Evolutionary conservation across 306 rosid genomes (phyloP), one percentile per base, ranked within the genome.

Genomic region (Hippophae gyantsensis): DNA sequence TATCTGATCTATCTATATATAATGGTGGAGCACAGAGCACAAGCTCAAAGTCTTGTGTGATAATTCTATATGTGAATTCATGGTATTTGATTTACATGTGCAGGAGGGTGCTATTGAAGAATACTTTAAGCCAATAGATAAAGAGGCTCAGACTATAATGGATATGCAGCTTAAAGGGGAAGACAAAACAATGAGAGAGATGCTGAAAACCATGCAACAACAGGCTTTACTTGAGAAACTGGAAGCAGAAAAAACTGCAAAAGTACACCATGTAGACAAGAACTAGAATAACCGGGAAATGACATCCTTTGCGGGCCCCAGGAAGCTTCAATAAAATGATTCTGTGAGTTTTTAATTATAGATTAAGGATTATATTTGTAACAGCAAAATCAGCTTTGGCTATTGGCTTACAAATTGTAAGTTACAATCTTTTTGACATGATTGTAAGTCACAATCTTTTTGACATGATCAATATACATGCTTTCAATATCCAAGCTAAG

Each of bases 91-190:
- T 54, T 53, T 54, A 51, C 48, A 18, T 53, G 13, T 78, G 73
- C 75, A 87, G 98, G 98, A 92, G 68, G 73, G 74, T 64, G 86
- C 84, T 49, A 80, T 92, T 63, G 95, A 87, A 67, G 87, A 92
- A 25, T 83, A 92, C 76, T 92, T 92, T 79, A 87, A 83, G 78
- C 96, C 98, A 7, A 69, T 92, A 58, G 89, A 85, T 81, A 70
- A 76, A 65, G 89, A 92, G 76, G 96, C 87, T 48, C 89, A 92
- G 80, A 43, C 61, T 55, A 52, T 90, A 48, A 79, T 90, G 92
- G 78, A 73, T 71, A 74, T 81, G 52, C 89, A 83, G 72, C 86
- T 87, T 47, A 78, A 90, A 58, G 80, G 81, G 66, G 96, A 83
- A 72, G 96, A 87, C 76, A 79, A 65, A 68, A 73, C 69, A 5